phyloP scores from a whole-genome alignment of 192 early-diverging fungal species.

The Gryganskiella cystojenkinii region DNA sequence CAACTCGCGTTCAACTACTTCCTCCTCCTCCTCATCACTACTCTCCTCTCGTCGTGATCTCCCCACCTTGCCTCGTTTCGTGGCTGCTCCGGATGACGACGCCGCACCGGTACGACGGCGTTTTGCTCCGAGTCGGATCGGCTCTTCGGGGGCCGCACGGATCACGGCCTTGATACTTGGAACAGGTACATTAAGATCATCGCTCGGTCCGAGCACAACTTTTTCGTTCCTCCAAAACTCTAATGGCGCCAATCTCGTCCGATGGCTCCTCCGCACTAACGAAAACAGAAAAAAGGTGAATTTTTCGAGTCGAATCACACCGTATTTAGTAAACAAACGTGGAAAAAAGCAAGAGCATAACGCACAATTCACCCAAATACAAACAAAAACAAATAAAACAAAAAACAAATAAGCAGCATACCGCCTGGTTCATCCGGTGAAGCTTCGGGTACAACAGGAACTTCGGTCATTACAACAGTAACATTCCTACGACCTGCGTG shows the following conservation, averaged over 20 bases:
- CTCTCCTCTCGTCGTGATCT: neutral
- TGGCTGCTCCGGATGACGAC: neutral
- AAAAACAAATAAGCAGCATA: neutral
- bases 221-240: slow-evolving; percentile 41
- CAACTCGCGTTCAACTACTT: neutral
- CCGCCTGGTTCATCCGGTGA: neutral
- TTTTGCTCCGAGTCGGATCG: neutral
- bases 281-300: neutral
- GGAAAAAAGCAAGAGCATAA: no score
- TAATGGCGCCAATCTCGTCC: slow-evolving; percentile 15
- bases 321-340: neutral
- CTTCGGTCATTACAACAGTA: neutral
- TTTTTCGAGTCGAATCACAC: neutral
- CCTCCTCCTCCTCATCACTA: neutral
- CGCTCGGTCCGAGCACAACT: slow-evolving; percentile 6
- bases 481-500: no score
- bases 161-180: slow-evolving; percentile 29
- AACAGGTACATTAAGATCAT: neutral
- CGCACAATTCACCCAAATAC: no score
- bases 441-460: slow-evolving; percentile 5
- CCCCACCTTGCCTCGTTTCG: neutral
- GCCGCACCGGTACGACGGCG: neutral
- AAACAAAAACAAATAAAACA: no score
- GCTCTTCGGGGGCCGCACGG: slow-evolving; percentile 5
- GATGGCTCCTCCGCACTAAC: slow-evolving; percentile 20